Evolutionary conservation across 1,139 yeast species (phyloP).

Genomic region (Pichia sp.): DNA sequence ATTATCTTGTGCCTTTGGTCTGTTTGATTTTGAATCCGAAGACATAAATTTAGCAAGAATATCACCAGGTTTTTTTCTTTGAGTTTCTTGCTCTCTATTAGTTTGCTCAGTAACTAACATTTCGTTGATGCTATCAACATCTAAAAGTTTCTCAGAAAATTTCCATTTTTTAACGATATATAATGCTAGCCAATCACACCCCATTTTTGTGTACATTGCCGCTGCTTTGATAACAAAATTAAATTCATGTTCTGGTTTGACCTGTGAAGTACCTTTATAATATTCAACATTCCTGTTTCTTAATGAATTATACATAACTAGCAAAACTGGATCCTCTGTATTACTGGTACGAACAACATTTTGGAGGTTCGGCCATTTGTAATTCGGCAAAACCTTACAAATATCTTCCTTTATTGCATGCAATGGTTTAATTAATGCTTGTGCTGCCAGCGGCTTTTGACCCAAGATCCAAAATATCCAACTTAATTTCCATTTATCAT

Average conservation of each 20-base stretch:
- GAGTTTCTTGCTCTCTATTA: neutral
- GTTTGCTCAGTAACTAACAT: neutral
- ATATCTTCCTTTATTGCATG: conserved; percentile 34
- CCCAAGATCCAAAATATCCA: conserved; percentile 72
- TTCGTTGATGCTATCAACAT: neutral
- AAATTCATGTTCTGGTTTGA: conserved; percentile 50
- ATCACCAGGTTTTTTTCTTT: conserved; percentile 16
- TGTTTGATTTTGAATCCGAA: neutral
- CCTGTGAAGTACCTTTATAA: conserved; percentile 41
- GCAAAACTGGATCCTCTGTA: conserved; percentile 73
- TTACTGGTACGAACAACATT: conserved; percentile 32
- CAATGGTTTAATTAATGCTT: conserved; percentile 60
- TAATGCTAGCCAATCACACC: conserved; percentile 76
- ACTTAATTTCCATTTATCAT: conserved; percentile 78
- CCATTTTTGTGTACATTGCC: conserved; percentile 75
- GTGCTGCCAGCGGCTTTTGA: conserved; percentile 50
- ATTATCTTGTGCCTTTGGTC: neutral
- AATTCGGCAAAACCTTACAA: conserved; percentile 26
- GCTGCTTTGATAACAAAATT: conserved; percentile 57
- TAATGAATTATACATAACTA: conserved; percentile 57
- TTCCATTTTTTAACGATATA: conserved; percentile 63
- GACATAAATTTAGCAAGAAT: conserved; percentile 15
- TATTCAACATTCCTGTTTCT: conserved; percentile 45
- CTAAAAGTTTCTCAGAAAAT: conserved; percentile 33
- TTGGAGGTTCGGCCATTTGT: conserved; percentile 28